These are phyloP conservation scores for Trichoderma sp. DNA, from an alignment of 2,329 filamentous ascomycete species.

Conservation along the genomic window DNA sequence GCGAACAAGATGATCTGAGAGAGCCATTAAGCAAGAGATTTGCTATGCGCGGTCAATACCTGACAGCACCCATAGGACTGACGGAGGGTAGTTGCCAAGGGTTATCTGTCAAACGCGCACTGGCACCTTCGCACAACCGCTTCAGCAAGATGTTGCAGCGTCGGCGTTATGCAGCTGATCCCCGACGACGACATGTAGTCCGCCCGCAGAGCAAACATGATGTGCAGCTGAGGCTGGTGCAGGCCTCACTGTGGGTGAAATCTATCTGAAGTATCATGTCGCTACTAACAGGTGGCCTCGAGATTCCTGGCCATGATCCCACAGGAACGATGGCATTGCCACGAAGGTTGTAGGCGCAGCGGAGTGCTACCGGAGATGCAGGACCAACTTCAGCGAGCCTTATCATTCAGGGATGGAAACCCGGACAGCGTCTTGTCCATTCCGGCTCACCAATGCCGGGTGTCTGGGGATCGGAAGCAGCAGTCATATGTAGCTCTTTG, in stretches of 20 bases:
- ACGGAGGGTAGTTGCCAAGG: neutral
- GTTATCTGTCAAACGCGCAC: neutral
- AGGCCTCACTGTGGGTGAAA: neutral
- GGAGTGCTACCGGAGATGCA: conserved; percentile 11
- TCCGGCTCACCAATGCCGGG: neutral
- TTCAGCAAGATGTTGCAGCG: neutral
- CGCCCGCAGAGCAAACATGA: neutral
- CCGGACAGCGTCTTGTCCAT: neutral
- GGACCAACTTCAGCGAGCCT: conserved; percentile 5
- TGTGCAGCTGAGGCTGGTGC: neutral
- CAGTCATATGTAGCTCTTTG: neutral
- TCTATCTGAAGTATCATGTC: neutral
- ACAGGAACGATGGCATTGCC: neutral
- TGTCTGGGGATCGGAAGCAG: neutral
- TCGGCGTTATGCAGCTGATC: neutral
- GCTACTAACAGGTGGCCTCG: neutral
- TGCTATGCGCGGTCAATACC: neutral
- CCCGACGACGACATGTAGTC: neutral
- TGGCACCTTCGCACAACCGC: neutral
- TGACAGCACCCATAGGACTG: neutral
- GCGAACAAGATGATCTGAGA: conserved; percentile 8
- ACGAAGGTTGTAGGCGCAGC: neutral
- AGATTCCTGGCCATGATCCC: neutral
- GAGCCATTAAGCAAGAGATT: neutral
- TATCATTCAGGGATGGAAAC: too few species aligned